Evolutionary conservation across 164 flowering plant species (phyloP), one percentile per base, ranked within the genome.

Genomic region (Buxus sempervirens): DNA sequence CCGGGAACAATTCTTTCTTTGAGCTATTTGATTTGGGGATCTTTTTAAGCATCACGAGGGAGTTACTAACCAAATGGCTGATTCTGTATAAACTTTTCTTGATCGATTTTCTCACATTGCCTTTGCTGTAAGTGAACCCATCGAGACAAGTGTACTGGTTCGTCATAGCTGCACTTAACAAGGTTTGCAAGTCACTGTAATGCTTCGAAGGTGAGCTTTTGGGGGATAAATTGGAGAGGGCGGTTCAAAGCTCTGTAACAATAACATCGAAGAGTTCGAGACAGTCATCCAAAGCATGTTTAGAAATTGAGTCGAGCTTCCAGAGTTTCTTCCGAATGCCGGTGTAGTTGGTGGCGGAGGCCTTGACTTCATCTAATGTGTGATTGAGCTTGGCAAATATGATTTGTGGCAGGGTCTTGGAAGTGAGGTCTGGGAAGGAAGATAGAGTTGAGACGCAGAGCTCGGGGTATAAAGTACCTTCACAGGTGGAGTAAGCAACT

Each of bases 361-460:
- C n/a, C n/a, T n/a, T n/a, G n/a, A n/a, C n/a, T n/a, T n/a, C n/a
- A n/a, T n/a, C n/a, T n/a, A n/a, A n/a, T n/a, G n/a, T n/a, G n/a
- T n/a, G n/a, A n/a, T n/a, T n/a, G n/a, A n/a, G n/a, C n/a, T n/a
- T n/a, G n/a, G n/a, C n/a, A n/a, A n/a, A n/a, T n/a, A n/a, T n/a
- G n/a, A n/a, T n/a, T n/a, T n/a, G n/a, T n/a, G n/a, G n/a, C n/a
- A n/a, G n/a, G n/a, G n/a, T n/a, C n/a, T n/a, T n/a, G n/a, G n/a
- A n/a, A n/a, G n/a, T n/a, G n/a, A n/a, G n/a, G 36, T 84, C 79
- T 1, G 85, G 93, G 75, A 87, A 66, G 13, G 86, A 49, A n/a
- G 82, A 54, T 66, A 93, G 79, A 0, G 94, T 86, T 27, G 89
- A 83, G 66, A 88, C 75, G 79, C 96, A 93, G 63, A 88, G 96